Evolutionary conservation across 2,329 filamentous ascomycete genomes (phyloP), one percentile per base, ranked within the genome.

Genomic region (Trichoderma sp.): DNA sequence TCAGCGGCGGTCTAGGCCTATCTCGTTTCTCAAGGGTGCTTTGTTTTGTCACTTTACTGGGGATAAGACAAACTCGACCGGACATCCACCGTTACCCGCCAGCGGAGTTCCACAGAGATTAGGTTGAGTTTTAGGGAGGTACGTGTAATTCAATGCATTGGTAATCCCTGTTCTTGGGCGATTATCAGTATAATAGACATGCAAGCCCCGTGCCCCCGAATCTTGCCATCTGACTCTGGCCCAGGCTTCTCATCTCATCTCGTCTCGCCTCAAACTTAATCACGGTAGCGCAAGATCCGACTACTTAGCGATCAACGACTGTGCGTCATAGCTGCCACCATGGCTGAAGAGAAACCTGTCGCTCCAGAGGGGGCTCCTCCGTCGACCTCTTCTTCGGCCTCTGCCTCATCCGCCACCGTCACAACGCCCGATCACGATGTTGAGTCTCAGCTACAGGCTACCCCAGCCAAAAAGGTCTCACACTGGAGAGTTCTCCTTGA

Each of bases 401-500:
- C 71, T 7, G 73, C 71, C 5, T 70, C 72, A 3, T 73, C 76
- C 24, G 70, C 71, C 60, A 76, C 73, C 46, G 71, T 69, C 49
- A 79, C 78, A 32, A 74, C 75, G 37, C 77, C 79, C 18, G 79
- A 79, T 21, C 73, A 73, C 64, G 83, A 85, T 70, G 70, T 82
- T 66, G 84, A 86, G 75, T 78, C 82, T 10, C 80, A 81, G 59
- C 73, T 74, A 21, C 74, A 76, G 34, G 71, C 74, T 70, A 66
- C 21, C n/a, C 7, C 39, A 70, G 67, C 54, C 24, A 34, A 21
- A 26, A 80, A 77, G 30, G 74, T 81, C 54, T 78, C 80, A 16
- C 84, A 87, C 77, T 86, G 83, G 77, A 79, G 81, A 60, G 78
- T 88, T 66, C 81, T 91, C 69, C 77, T 85, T 59, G 84, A 90